phyloP scores from a whole-genome alignment of 1,284 basidiomycete genomes.

The Cryptococcus maquisensis region DNA sequence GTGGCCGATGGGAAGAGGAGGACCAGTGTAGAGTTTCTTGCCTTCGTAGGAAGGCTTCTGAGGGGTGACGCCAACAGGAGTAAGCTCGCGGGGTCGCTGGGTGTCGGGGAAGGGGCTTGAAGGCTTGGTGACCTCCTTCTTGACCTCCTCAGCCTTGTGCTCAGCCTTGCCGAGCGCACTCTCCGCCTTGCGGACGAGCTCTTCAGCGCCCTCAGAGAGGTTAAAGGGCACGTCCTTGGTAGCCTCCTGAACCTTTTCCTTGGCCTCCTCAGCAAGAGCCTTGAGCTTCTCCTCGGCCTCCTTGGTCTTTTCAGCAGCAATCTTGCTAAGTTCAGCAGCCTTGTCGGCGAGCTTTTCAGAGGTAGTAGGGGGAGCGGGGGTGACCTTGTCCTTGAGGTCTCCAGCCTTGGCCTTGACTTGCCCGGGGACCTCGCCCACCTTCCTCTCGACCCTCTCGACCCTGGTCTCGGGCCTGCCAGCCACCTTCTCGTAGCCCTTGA shows the following conservation, averaged over 20 bases:
- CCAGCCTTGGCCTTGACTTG: slow-evolving; percentile 55
- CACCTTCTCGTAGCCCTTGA: slow-evolving; percentile 35
- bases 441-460: slow-evolving; percentile 32
- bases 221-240: slow-evolving; percentile 53
- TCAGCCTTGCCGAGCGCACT: slow-evolving; percentile 32
- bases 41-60: slow-evolving; percentile 37
- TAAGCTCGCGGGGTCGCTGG: slow-evolving; percentile 42
- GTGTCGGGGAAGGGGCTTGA: slow-evolving; percentile 33
- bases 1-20: slow-evolving; percentile 78
- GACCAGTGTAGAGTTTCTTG: slow-evolving; percentile 60
- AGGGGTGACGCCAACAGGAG: slow-evolving; percentile 45
- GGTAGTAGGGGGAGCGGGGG: slow-evolving; percentile 10
- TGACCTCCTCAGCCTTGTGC: slow-evolving; percentile 20
- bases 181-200: slow-evolving; percentile 65
- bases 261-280: slow-evolving; percentile 21
- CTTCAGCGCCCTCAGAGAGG: slow-evolving; percentile 61
- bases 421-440: slow-evolving; percentile 50
- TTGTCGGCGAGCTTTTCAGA: slow-evolving; percentile 22
- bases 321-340: slow-evolving; percentile 33
- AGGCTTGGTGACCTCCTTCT: slow-evolving; percentile 20
- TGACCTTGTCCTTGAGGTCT: slow-evolving; percentile 18
- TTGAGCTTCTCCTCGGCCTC: slow-evolving; percentile 31
- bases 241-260: slow-evolving; percentile 27
- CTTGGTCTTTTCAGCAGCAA: slow-evolving; percentile 24
- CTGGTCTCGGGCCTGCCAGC: slow-evolving; percentile 45